Conservation (phyloP, 176 grass and related monocot genomes). For the Juncus inflexus region DNA sequence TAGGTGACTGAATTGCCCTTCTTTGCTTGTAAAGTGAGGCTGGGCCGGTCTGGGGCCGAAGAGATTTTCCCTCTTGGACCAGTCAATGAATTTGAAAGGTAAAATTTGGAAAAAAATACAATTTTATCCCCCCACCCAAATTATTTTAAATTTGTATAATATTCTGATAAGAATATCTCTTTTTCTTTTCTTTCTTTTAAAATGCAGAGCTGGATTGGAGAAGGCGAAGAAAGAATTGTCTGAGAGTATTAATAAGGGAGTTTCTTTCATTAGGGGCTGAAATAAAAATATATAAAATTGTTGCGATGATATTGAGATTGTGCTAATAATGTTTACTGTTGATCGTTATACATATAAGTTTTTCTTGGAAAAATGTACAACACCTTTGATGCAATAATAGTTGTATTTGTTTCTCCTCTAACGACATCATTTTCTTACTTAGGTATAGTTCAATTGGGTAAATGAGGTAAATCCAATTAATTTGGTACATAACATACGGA, state of each 20-base stretch:
- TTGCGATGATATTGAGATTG: slow-evolving; percentile 1
- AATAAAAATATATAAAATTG: not conserved
- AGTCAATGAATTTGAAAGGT: slow-evolving; percentile 95
- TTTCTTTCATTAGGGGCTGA: slow-evolving; percentile 66
- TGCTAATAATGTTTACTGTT: slow-evolving; percentile 13
- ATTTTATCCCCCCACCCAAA: not conserved
- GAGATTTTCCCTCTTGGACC: slow-evolving; percentile 89
- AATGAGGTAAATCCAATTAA: no score
- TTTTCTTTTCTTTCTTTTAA: not conserved
- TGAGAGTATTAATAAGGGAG: slow-evolving; percentile 84
- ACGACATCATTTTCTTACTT: no score
- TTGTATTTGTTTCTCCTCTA: no score
- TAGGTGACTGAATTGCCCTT: slow-evolving; percentile 89
- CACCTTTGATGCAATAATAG: not conserved
- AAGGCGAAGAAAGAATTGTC: slow-evolving; percentile 82
- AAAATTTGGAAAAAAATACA: not conserved
- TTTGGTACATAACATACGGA: no score
- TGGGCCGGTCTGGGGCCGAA: slow-evolving; percentile 68
- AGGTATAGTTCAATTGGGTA: no score
- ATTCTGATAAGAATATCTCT: not conserved
- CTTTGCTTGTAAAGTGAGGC: slow-evolving; percentile 82
- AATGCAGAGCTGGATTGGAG: slow-evolving; percentile 60
- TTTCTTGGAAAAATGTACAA: slow-evolving; percentile 20
- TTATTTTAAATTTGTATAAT: slow-evolving; percentile 1
- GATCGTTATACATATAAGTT: not conserved